Percentiles rank a stretch among this genome's conserved stretches.
phyloP scores from a whole-genome alignment of 1,284 basidiomycete genomes.

The Wallemia hederae region DNA sequence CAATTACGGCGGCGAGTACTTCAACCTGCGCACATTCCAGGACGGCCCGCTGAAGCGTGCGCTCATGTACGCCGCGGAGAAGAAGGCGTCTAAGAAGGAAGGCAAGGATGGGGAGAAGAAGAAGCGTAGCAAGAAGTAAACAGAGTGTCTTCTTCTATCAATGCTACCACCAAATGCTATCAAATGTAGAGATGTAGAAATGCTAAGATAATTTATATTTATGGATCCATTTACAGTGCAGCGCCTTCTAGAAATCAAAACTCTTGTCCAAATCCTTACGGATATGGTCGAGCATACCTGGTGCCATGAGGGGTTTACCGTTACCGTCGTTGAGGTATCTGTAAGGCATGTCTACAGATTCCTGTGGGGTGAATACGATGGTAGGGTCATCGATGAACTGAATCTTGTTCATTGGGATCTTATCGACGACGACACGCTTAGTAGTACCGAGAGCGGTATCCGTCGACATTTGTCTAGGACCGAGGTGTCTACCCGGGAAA shows the following conservation, averaged over 20 bases:
- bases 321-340: conserved; percentile 20
- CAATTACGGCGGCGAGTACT: conserved; percentile 53
- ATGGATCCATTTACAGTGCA: not conserved
- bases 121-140: conserved; percentile 2
- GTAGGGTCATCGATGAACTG: conserved; percentile 55
- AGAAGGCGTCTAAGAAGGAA: conserved; percentile 9
- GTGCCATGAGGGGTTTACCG: conserved; percentile 40
- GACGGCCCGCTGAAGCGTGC: conserved; percentile 45
- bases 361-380: conserved; percentile 46
- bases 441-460: conserved; percentile 87
- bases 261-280: conserved; percentile 57
- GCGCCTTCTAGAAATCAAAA: conserved; percentile 34
- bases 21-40: conserved; percentile 33
- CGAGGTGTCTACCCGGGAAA: conserved; percentile 57
- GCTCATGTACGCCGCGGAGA: conserved; percentile 24
- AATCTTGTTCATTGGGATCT: conserved; percentile 35
- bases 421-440: conserved; percentile 55
- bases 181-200: no score
- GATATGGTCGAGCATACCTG: conserved; percentile 59
- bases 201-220: no score
- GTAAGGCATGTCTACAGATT: conserved; percentile 86
- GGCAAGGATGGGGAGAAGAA: not conserved
- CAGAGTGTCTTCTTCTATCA: no score
- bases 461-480: conserved; percentile 82
- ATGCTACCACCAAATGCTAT: no score